Evolutionary conservation across 148 eudicot species (phyloP).

Genomic region (Pharnaceum exiguum): DNA sequence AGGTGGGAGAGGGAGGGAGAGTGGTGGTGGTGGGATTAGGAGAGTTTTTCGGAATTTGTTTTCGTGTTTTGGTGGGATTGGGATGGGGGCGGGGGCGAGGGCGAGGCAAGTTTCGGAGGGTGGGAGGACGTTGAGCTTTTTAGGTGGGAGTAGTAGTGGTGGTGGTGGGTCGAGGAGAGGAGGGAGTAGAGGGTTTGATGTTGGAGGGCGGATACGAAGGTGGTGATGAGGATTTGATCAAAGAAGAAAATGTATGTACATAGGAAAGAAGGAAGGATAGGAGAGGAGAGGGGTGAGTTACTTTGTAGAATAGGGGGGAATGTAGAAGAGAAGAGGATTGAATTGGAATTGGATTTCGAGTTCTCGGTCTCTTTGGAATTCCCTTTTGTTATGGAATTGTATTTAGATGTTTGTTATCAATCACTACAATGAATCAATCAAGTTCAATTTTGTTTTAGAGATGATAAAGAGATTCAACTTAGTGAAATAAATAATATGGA

Average conservation of each 20-base stretch:
- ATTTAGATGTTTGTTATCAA: constrained; percentile 21
- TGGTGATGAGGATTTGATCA: constrained; percentile 19
- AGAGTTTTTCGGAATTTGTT: constrained; percentile 50
- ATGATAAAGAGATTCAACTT: not conserved
- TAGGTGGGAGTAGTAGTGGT: too few species aligned
- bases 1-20: constrained; percentile 48
- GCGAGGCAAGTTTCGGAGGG: constrained; percentile 49
- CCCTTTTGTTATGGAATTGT: constrained; percentile 19
- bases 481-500: constrained; percentile 6
- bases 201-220: constrained; percentile 22
- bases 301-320: constrained; percentile 19
- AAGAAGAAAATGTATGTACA: not conserved
- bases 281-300: constrained; percentile 3
- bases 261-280: not conserved
- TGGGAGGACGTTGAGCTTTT: too few species aligned
- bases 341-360: constrained; percentile 19
- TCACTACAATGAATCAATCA: not conserved
- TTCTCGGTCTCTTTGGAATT: constrained; percentile 11
- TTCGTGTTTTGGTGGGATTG: constrained; percentile 60
- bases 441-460: constrained; percentile 14
- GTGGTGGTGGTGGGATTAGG: constrained; percentile 62
- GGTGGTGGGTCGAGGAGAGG: constrained; percentile 22
- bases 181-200: constrained; percentile 23
- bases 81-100: constrained; percentile 4
- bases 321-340: constrained; percentile 16